A percentile compares a stretch with the other conserved stretches of the same genome.
These are phyloP conservation scores for Pythium dissotocum DNA, from an alignment of 352 stramenopile species.

Conservation along the genomic window DNA sequence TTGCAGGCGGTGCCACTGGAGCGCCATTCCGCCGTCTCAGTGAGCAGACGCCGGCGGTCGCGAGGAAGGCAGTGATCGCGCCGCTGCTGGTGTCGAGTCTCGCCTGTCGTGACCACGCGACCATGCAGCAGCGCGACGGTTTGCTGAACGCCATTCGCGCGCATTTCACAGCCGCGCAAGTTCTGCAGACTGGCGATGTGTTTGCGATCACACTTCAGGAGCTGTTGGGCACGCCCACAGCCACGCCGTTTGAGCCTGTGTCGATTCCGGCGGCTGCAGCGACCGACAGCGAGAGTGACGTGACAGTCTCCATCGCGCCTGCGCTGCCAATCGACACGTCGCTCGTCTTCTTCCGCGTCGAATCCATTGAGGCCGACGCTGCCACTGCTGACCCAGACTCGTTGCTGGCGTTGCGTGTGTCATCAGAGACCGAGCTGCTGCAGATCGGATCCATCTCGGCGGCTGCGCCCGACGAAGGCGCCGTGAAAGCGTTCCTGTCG, in stretches of 20 bases:
- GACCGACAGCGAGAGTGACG: not conserved
- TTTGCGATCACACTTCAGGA: constrained; percentile 66
- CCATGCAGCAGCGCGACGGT: constrained; percentile 58
- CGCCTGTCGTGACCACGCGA: constrained; percentile 52
- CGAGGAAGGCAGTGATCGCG: constrained; percentile 62
- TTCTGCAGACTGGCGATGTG: constrained; percentile 69
- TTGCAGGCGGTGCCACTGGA: not conserved
- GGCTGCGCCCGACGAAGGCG: constrained; percentile 50
- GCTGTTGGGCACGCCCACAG: constrained; percentile 31
- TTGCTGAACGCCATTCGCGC: constrained; percentile 57
- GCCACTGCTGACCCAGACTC: constrained; percentile 1
- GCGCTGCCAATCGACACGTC: constrained; percentile 56
- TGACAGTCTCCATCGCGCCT: constrained; percentile 41
- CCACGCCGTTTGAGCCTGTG: constrained; percentile 45
- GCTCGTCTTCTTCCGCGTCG: constrained; percentile 79
- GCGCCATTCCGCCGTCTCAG: constrained; percentile 47
- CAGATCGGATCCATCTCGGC: constrained; percentile 56
- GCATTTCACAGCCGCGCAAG: constrained; percentile 56
- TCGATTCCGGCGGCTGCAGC: constrained; percentile 30
- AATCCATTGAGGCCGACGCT: constrained; percentile 42
- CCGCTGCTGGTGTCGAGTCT: constrained; percentile 65
- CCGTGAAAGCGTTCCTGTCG: constrained; percentile 51
- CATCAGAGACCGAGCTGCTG: constrained; percentile 65
- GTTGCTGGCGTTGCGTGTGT: constrained; percentile 52
- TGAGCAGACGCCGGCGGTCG: constrained; percentile 52